A percentile compares a stretch with the other conserved stretches of the same genome.
Conservation (phyloP, 1,139 yeast genomes). For the Protomyces macrosporus region DNA sequence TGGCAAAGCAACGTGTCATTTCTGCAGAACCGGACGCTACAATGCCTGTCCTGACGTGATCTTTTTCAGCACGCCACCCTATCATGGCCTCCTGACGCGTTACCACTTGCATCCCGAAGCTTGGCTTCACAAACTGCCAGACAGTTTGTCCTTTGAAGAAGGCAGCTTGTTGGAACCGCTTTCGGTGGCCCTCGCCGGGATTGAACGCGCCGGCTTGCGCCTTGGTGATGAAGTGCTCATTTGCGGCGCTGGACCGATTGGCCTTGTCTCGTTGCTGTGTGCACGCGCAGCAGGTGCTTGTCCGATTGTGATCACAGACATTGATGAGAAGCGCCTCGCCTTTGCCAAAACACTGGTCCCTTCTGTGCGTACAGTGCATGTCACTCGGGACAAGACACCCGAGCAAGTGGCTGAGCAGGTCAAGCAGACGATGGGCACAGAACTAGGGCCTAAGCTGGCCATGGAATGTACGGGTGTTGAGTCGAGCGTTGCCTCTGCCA, state of each 20-base stretch:
- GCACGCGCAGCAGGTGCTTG: constrained; percentile 81
- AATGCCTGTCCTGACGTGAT: constrained; percentile 72
- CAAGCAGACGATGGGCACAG: constrained; percentile 39
- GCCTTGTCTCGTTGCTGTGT: constrained; percentile 69
- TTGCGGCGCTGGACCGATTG: constrained; percentile 94
- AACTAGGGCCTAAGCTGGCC: constrained; percentile 53
- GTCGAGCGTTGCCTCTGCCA: constrained; percentile 55
- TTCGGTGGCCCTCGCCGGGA: constrained; percentile 80
- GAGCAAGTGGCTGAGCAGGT: constrained; percentile 39
- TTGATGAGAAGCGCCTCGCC: constrained; percentile 54
- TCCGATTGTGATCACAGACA: constrained; percentile 59
- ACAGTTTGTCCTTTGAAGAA: constrained; percentile 64
- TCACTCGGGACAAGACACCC: constrained; percentile 42
- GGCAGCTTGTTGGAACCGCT: constrained; percentile 89
- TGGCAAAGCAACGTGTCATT: constrained; percentile 49
- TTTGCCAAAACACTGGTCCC: constrained; percentile 57
- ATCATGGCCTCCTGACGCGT: constrained; percentile 59
- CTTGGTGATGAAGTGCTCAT: constrained; percentile 73
- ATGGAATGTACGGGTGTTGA: constrained; percentile 68
- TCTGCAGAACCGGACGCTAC: constrained; percentile 67
- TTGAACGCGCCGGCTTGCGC: constrained; percentile 58
- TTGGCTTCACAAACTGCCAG: constrained; percentile 69
- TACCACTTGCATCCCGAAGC: constrained; percentile 70
- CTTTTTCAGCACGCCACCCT: constrained; percentile 78
- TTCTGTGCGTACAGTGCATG: constrained; percentile 53